Evolutionary conservation across 345 rosid genomes (phyloP), one percentile per base, ranked within the genome.

Genomic region (Crucihimalaya himalaica): DNA sequence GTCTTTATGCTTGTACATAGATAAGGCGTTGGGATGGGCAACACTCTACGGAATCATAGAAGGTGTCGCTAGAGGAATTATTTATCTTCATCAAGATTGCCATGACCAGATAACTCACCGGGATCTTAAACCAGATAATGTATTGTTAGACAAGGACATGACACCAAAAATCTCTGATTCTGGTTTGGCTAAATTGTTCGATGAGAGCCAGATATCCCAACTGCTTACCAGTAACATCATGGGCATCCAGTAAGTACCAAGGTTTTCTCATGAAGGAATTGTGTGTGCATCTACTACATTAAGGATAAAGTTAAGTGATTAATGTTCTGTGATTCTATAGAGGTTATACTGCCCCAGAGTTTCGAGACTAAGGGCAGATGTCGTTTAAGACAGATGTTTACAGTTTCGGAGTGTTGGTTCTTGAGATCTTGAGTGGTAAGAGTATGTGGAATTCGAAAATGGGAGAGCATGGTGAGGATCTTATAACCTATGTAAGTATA

Each of bases 21-120:
- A 80, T 45, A 46, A 46, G 4, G 50, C 4, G 4, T 46, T 46
- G 21, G 50, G 4, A 16, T 86, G 94, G 91, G 54, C 34, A 35
- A 82, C 64, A 43, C 70, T 63, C 31, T 59, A 60, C 20, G 67
- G 34, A 29, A 86, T 83, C 12, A 74, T 81, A 5, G 12, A 50
- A 34, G 84, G 87, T 20, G 82, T 84, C 28, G 86, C 83, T 7
- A 21, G 50, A 1, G 86, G 86, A 28, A 63, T 84, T 43, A 63
- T 84, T 37, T 86, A 84, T 63, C 82, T 86, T 3, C 90, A 86
- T 2, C 71, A 86, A 39, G 88, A 84, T 56, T 86, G 87, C 12
- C 80, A 83, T 31, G 79, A 68, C 6, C 71, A 57, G 34, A 80
- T 84, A 40, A 83, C 81, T 35, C 90, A 84, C 65, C 56, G 86